phyloP scores from a whole-genome alignment of 2,329 filamentous ascomycete species.

The Fusarium sororula region DNA sequence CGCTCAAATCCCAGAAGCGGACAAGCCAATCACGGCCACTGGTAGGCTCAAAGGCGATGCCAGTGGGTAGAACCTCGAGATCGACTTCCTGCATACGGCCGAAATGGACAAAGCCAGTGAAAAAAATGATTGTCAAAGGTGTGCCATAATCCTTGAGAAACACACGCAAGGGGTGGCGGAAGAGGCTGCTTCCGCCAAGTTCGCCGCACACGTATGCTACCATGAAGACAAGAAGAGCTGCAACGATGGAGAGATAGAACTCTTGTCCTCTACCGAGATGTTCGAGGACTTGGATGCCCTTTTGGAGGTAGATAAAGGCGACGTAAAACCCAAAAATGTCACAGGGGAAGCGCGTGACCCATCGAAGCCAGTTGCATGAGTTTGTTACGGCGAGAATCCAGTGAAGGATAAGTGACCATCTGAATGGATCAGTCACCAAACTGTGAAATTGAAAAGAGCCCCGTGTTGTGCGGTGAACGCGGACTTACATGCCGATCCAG shows the following conservation, averaged over 20 bases:
- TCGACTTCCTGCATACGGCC: conserved; percentile 79
- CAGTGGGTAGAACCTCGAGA: conserved; percentile 77
- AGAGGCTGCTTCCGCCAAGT: conserved; percentile 75
- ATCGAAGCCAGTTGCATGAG: conserved; percentile 86
- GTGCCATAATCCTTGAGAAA: conserved; percentile 93
- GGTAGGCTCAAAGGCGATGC: conserved; percentile 82
- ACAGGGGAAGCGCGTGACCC: conserved; percentile 90
- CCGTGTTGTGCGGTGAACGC: neutral
- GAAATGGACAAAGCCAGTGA: conserved; percentile 88
- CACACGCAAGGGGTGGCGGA: conserved; percentile 77
- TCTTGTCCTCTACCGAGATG: conserved; percentile 73
- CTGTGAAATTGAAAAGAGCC: too few species aligned
- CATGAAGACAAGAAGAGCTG: conserved; percentile 80
- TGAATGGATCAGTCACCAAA: conserved; percentile 42
- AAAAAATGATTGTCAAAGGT: conserved; percentile 83
- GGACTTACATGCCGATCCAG: conserved; percentile 80
- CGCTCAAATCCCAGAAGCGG: conserved; percentile 79
- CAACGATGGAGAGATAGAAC: conserved; percentile 82
- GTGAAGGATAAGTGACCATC: conserved; percentile 86
- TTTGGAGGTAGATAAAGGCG: conserved; percentile 90
- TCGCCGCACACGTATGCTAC: conserved; percentile 78
- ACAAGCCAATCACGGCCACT: conserved; percentile 79
- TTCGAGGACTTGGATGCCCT: conserved; percentile 86
- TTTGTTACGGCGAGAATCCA: conserved; percentile 86
- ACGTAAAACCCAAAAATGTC: conserved; percentile 96